phyloP scores from a whole-genome alignment of 805 yeast species.

The Candida endomychidarum region DNA sequence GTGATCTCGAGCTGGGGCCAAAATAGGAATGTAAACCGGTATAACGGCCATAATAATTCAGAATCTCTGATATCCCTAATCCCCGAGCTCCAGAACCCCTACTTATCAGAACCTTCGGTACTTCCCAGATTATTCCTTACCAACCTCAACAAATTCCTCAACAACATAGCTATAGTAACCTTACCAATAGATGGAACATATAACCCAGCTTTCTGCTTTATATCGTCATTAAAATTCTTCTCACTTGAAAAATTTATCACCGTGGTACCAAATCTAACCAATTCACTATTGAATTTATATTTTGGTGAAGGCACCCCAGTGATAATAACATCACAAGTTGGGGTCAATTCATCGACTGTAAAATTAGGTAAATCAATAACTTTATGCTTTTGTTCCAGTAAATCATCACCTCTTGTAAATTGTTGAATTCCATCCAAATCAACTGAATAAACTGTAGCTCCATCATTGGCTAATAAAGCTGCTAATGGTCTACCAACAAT shows the following conservation, averaged over 20 bases:
- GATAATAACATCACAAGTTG: conserved; percentile 83
- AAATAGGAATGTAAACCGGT: no score
- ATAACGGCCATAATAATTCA: no score
- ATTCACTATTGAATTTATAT: conserved; percentile 84
- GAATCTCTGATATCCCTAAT: no score
- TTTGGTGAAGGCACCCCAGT: conserved; percentile 89
- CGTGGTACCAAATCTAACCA: conserved; percentile 82
- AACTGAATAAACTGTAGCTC: conserved; percentile 92
- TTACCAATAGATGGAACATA: conserved; percentile 96
- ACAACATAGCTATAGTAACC: conserved; percentile 91
- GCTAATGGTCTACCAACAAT: conserved; percentile 98
- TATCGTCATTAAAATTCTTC: conserved; percentile 80
- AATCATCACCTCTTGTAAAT: conserved; percentile 92
- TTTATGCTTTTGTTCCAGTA: conserved; percentile 76
- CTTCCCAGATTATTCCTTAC: conserved; percentile 63
- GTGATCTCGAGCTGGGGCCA: no score
- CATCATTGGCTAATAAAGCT: conserved; percentile 93
- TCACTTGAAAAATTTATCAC: conserved; percentile 87
- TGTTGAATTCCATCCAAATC: conserved; percentile 86
- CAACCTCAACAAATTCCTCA: conserved; percentile 83
- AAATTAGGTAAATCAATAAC: conserved; percentile 55
- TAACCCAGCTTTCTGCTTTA: conserved; percentile 82
- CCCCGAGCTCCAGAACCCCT: no score
- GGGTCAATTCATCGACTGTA: conserved; percentile 64
- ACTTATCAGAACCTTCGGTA: no score